Evolutionary conservation across 2,329 filamentous ascomycete genomes (phyloP), one percentile per base, ranked within the genome.

Genomic region (Mollisiaceae sp.): DNA sequence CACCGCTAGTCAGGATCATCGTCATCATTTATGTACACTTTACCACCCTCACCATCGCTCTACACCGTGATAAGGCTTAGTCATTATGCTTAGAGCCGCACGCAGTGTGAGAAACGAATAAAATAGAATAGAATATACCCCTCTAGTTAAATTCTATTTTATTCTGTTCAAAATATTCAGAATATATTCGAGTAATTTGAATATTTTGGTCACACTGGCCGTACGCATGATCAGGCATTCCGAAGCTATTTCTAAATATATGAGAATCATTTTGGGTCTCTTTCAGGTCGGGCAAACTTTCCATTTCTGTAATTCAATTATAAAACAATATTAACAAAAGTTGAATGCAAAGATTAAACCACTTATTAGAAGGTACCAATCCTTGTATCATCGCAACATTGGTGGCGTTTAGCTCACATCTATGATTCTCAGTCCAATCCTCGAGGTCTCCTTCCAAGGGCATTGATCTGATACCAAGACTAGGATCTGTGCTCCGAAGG

Each of bases 331-430:
- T 47, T 47, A 11, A n/a, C 43, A 20, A n/a, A 47, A 6, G 8
- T 47, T 47, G 43, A 47, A 47, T 20, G 41, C 9, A 45, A 45
- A 45, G 41, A 45, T 45, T 15, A 15, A 45, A 45, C 41, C 41
- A 45, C 41, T 45, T 45, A 45, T 45, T 45, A 45, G 41, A 45
- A 45, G 18, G 5, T 15, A 45, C 41, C 18, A n/a, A 45, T 45
- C 15, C 18, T n/a, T 45, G 41, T 45, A n/a, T 14, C 41, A 45
- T 45, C 41, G 41, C 15, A 8, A 15, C 41, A n/a, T 11, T 45
- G 43, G 14, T 45, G 43, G 43, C 43, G n/a, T 45, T n/a, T 45
- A 45, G 43, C 43, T 45, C 43, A 45, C 43, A n/a, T 45, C 43
- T 45, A 45, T 45, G 43, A 45, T n/a, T 45, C n/a, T 45, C 15